A percentile compares a stretch with the other conserved stretches of the same genome.
phyloP scores from a whole-genome alignment of 768 basidiomycete species.

The Suillus brevipes region DNA sequence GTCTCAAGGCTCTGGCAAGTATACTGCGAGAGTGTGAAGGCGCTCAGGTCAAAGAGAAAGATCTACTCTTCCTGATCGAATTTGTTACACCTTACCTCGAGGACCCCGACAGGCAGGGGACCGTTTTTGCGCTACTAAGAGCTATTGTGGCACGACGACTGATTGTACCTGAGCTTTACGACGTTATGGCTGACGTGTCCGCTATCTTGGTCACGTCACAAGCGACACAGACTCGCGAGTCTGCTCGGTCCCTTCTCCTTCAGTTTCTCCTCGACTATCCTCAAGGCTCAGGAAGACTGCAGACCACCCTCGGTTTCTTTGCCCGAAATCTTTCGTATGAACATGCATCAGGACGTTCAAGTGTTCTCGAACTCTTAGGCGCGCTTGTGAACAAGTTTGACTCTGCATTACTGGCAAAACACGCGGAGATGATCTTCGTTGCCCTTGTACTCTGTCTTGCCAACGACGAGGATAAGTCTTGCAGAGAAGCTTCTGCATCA shows the following conservation, averaged over 20 bases:
- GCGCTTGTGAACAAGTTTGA: conserved; percentile 87
- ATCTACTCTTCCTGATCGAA: conserved; percentile 84
- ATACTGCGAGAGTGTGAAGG: conserved; percentile 88
- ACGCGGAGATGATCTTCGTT: conserved; percentile 87
- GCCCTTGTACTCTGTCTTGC: conserved; percentile 90
- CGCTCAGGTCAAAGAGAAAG: conserved; percentile 84
- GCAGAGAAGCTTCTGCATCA: conserved; percentile 83
- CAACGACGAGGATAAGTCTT: conserved; percentile 90
- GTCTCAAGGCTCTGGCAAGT: conserved; percentile 80
- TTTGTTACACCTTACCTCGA: conserved; percentile 88
- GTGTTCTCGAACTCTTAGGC: conserved; percentile 91
- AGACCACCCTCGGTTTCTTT: conserved; percentile 86
- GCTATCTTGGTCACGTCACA: conserved; percentile 94
- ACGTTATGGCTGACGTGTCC: conserved; percentile 91
- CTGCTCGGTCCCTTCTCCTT: conserved; percentile 83
- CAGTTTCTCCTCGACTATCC: conserved; percentile 98
- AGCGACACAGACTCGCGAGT: conserved; percentile 86
- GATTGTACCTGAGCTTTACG: conserved; percentile 95
- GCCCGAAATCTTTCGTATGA: conserved; percentile 90
- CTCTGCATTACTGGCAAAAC: conserved; percentile 66
- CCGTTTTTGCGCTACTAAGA: conserved; percentile 86
- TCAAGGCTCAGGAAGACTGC: conserved; percentile 89
- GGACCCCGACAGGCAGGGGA: conserved; percentile 79
- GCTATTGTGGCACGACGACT: conserved; percentile 90
- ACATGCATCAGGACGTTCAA: conserved; percentile 86